A percentile compares a stretch with the other conserved stretches of the same genome.
Conservation (phyloP, 2,329 filamentous ascomycete species). For the Colletotrichum chrysophilum region DNA sequence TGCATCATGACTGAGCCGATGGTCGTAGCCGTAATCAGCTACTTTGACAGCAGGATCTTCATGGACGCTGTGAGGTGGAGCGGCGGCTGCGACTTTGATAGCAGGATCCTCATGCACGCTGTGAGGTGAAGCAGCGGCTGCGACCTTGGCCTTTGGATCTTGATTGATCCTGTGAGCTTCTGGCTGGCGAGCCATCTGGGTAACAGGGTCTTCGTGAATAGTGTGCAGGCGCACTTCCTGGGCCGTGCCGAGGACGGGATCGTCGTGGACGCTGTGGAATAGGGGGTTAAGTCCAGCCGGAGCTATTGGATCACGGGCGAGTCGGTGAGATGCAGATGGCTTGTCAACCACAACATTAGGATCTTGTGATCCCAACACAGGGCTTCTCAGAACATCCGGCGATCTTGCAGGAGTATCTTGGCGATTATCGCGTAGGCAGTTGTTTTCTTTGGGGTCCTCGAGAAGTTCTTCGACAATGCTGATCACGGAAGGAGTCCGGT, state of each 20-base stretch:
- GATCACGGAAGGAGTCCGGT: background rate
- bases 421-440: background rate
- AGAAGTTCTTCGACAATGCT: background rate
- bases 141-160: background rate
- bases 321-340: background rate
- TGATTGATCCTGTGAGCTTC: background rate
- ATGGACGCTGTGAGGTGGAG: background rate
- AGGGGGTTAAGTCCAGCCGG: background rate
- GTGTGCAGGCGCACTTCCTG: background rate
- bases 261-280: background rate
- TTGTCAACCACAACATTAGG: background rate
- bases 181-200: background rate
- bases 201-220: background rate
- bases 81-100: background rate
- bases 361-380: background rate
- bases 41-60: background rate
- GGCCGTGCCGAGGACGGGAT: conserved; percentile 1
- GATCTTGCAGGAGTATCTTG: conserved; percentile 11
- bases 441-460: background rate
- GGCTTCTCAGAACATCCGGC: conserved; percentile 2
- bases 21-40: background rate
- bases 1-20: conserved; percentile 3
- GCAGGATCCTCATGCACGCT: background rate
- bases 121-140: background rate
- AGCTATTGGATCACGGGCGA: background rate